Evolutionary conservation across 441 rosid species (phyloP).

Genomic region (Croton laevigatus): DNA sequence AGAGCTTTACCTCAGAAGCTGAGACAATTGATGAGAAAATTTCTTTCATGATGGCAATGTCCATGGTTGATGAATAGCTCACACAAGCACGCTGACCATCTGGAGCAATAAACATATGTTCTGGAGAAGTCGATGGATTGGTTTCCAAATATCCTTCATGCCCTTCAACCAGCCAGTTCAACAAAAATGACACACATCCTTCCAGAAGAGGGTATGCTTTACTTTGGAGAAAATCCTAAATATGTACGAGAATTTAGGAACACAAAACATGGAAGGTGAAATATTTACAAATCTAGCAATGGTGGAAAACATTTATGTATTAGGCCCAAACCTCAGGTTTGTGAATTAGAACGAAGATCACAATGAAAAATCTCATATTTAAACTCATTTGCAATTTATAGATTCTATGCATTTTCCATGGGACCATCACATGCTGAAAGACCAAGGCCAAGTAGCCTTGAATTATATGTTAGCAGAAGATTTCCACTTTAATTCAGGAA

Average conservation of each 20-base stretch:
- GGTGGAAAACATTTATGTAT: background rate
- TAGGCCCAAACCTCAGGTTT: background rate
- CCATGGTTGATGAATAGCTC: constrained; percentile 97
- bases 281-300: background rate
- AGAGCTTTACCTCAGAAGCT: constrained; percentile 72
- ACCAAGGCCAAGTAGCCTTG: background rate
- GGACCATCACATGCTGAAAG: background rate
- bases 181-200: constrained; percentile 73
- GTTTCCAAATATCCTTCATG: constrained; percentile 69
- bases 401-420: background rate
- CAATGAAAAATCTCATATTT: background rate
- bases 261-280: background rate
- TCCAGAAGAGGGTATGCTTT: constrained; percentile 83
- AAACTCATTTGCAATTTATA: background rate
- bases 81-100: constrained; percentile 71
- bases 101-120: constrained; percentile 75
- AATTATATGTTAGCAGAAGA: background rate
- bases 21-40: constrained; percentile 58
- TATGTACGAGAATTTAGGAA: constrained; percentile 17
- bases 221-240: constrained; percentile 68
- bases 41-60: constrained; percentile 77
- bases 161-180: constrained; percentile 96
- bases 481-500: background rate
- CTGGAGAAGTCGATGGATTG: constrained; percentile 96
- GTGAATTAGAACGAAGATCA: background rate